Conservation (phyloP, 768 basidiomycete species). For the Dendrothele bispora region DNA sequence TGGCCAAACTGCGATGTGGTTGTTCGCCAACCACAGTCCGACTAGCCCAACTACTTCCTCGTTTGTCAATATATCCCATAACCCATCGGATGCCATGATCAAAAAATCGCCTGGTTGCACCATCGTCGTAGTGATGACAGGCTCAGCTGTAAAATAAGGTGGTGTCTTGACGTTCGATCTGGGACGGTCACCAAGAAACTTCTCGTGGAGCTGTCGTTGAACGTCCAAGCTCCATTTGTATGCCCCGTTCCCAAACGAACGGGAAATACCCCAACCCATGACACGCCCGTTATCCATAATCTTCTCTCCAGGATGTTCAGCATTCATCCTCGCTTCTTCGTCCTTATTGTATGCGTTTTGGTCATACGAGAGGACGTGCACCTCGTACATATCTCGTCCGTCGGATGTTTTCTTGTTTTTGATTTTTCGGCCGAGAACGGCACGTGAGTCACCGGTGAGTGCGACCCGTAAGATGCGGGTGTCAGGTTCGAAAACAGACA, state of each 20-base stretch:
- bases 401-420: conserved; percentile 16
- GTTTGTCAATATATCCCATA: conserved; percentile 54
- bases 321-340: conserved; percentile 36
- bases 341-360: conserved; percentile 38
- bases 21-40: conserved; percentile 43
- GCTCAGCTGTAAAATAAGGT: conserved; percentile 34
- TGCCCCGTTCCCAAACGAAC: conserved; percentile 43
- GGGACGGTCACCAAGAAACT: conserved; percentile 35
- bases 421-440: conserved; percentile 41
- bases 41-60: conserved; percentile 57
- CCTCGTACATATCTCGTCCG: conserved; percentile 27
- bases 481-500: conserved; percentile 43
- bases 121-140: conserved; percentile 44
- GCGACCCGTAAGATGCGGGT: conserved; percentile 40
- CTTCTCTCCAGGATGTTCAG: conserved; percentile 38
- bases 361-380: conserved; percentile 40
- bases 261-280: conserved; percentile 34
- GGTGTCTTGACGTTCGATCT: conserved; percentile 36
- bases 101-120: conserved; percentile 51
- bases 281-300: conserved; percentile 36
- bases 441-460: conserved; percentile 48
- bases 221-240: conserved; percentile 42
- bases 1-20: conserved; percentile 3
- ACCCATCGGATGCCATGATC: conserved; percentile 50
- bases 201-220: conserved; percentile 33